These are phyloP conservation scores for Cryptosporidium tyzzeri DNA, from an alignment of 169 alveolate species.

Conservation along the genomic window DNA sequence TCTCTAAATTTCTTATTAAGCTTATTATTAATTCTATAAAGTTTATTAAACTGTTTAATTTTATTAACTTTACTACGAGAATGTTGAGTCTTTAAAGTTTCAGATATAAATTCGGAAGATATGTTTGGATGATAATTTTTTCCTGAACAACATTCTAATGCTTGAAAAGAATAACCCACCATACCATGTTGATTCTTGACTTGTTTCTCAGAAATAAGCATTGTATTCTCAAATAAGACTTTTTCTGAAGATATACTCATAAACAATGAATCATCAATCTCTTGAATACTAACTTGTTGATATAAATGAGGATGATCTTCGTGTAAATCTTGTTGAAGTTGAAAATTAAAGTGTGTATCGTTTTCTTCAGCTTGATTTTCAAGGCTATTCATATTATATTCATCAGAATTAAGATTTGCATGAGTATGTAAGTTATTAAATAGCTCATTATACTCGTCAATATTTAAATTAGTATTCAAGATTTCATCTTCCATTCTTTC, in stretches of 20 bases:
- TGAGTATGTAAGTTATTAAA: background rate
- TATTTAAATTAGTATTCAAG: conserved; percentile 3
- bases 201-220: background rate
- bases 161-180: background rate
- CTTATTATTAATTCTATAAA: conserved; percentile 6
- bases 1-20: background rate
- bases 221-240: background rate
- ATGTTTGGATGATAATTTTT: background rate
- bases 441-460: conserved; percentile 19
- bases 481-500: conserved; percentile 22
- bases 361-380: background rate
- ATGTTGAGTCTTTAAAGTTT: background rate
- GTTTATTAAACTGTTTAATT: background rate
- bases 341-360: background rate
- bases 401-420: background rate
- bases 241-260: conserved; percentile 1
- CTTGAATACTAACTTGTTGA: background rate
- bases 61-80: background rate
- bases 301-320: background rate
- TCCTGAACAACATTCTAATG: background rate
- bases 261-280: background rate
- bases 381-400: conserved; percentile 5
- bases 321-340: background rate
- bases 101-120: background rate
- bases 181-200: background rate